phyloP scores from a whole-genome alignment of 495 filamentous ascomycete species.

The Alectoria sarmentosa region DNA sequence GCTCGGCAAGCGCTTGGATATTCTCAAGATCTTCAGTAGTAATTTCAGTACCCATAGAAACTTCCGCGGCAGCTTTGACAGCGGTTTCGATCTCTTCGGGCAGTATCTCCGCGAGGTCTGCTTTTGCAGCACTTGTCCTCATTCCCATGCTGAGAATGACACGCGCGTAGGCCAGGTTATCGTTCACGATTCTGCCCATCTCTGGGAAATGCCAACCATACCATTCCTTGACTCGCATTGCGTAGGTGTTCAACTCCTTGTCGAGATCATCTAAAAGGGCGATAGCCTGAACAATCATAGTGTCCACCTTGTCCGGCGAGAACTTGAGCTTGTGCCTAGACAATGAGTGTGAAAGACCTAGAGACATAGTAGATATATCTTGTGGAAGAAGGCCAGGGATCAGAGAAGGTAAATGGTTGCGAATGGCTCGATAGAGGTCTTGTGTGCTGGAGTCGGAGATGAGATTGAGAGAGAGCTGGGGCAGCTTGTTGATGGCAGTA shows the following conservation, averaged over 20 bases:
- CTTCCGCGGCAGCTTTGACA: constrained; percentile 89
- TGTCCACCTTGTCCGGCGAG: constrained; percentile 97
- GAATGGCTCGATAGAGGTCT: constrained; percentile 90
- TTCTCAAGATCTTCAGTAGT: constrained; percentile 80
- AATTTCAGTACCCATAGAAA: constrained; percentile 98
- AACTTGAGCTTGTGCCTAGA: constrained; percentile 99
- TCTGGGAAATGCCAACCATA: constrained; percentile 99
- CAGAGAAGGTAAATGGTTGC: constrained; percentile 78
- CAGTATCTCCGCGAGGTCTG: constrained; percentile 84
- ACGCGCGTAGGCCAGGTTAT: constrained; percentile 90
- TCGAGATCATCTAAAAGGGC: constrained; percentile 90
- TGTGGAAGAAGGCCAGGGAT: constrained; percentile 82
- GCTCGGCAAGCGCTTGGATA: constrained; percentile 82
- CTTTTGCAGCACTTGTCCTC: constrained; percentile 62
- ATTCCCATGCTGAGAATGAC: constrained; percentile 85
- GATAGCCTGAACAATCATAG: constrained; percentile 98
- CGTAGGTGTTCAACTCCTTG: constrained; percentile 97
- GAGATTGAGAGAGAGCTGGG: constrained; percentile 73
- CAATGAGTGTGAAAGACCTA: constrained; percentile 93
- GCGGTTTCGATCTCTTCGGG: constrained; percentile 92
- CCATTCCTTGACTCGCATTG: constrained; percentile 99
- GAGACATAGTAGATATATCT: constrained; percentile 83
- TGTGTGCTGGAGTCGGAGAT: constrained; percentile 80
- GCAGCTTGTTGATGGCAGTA: constrained; percentile 86
- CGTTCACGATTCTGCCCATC: constrained; percentile 91